phyloP scores from a whole-genome alignment of 2,329 filamentous ascomycete genomes.

The Corynespora cassiicola region DNA sequence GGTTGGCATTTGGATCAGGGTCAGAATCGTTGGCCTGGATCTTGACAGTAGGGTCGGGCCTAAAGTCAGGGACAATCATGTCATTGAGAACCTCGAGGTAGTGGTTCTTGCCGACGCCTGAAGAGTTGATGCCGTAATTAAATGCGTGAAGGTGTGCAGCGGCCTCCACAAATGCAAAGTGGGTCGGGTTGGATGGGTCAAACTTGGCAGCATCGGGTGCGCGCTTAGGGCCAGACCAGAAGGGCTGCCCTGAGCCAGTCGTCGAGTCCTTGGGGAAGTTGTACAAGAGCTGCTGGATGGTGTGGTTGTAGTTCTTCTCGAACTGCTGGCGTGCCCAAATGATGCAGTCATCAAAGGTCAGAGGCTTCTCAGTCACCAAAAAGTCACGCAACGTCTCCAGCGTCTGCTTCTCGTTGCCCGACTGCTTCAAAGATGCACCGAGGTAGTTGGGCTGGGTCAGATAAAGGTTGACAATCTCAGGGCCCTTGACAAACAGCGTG shows the following conservation, averaged over 20 bases:
- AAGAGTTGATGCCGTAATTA: slow-evolving; percentile 97
- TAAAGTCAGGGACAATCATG: slow-evolving; percentile 95
- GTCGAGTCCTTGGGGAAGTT: slow-evolving; percentile 96
- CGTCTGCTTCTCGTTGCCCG: slow-evolving; percentile 93
- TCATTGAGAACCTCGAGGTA: slow-evolving; percentile 84
- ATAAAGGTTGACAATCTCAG: slow-evolving; percentile 94
- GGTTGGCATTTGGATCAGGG: slow-evolving; percentile 82
- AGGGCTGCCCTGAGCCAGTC: slow-evolving; percentile 86
- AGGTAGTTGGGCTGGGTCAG: slow-evolving; percentile 91
- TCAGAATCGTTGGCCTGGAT: slow-evolving; percentile 97
- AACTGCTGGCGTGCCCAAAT: slow-evolving; percentile 94
- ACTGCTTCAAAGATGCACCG: slow-evolving; percentile 84
- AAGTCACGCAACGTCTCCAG: slow-evolving; percentile 89
- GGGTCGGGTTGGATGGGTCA: slow-evolving; percentile 80
- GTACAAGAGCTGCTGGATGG: slow-evolving; percentile 91
- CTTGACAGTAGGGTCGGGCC: slow-evolving; percentile 87
- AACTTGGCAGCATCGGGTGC: slow-evolving; percentile 92
- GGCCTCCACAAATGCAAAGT: slow-evolving; percentile 86
- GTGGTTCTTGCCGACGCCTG: slow-evolving; percentile 71
- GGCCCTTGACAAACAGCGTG: slow-evolving; percentile 88
- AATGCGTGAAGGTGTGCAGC: slow-evolving; percentile 94
- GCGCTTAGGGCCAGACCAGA: slow-evolving; percentile 99
- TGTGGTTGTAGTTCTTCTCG: slow-evolving; percentile 96
- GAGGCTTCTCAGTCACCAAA: slow-evolving; percentile 87
- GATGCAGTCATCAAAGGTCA: slow-evolving; percentile 95